Evolutionary conservation across 495 filamentous ascomycete species (phyloP).

Genomic region (Venustampulla echinocandica): DNA sequence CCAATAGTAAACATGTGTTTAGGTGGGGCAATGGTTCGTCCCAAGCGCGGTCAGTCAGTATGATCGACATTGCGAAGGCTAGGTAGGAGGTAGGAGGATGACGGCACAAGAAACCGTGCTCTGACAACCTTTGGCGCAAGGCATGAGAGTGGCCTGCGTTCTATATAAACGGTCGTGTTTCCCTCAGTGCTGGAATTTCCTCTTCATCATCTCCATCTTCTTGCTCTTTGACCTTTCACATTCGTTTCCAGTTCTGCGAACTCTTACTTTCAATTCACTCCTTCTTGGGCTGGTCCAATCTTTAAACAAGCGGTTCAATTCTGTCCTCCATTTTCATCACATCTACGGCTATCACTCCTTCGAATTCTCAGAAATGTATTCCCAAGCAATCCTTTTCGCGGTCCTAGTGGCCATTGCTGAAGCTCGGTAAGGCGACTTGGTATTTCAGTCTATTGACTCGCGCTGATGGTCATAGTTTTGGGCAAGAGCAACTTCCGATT

Average conservation of each 20-base stretch:
- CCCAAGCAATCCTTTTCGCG: conserved; percentile 17
- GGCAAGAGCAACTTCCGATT: conserved; percentile 22
- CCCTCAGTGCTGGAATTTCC: background rate
- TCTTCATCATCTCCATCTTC: conserved; percentile 10
- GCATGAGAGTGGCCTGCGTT: conserved; percentile 1
- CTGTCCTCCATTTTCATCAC: background rate
- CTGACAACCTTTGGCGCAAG: background rate
- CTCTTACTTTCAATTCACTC: conserved; percentile 15
- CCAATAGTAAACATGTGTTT: background rate
- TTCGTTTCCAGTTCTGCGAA: conserved; percentile 22
- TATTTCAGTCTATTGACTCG: background rate
- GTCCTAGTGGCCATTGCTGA: conserved; percentile 15
- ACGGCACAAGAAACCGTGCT: background rate
- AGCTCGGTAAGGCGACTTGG: conserved; percentile 13
- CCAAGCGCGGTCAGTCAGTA: background rate
- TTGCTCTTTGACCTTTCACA: conserved; percentile 11
- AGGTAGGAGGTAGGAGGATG: conserved; percentile 5
- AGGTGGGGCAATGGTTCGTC: background rate
- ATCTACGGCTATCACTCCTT: background rate
- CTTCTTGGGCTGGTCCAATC: conserved; percentile 10
- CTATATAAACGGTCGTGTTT: conserved; percentile 10
- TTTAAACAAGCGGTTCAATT: conserved; percentile 8
- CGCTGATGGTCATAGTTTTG: conserved; percentile 13
- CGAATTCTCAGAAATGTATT: conserved; percentile 16
- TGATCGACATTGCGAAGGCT: conserved; percentile 2